phyloP scores from a whole-genome alignment of 83 land plant species.

The Diphasiastrum complanatum region DNA sequence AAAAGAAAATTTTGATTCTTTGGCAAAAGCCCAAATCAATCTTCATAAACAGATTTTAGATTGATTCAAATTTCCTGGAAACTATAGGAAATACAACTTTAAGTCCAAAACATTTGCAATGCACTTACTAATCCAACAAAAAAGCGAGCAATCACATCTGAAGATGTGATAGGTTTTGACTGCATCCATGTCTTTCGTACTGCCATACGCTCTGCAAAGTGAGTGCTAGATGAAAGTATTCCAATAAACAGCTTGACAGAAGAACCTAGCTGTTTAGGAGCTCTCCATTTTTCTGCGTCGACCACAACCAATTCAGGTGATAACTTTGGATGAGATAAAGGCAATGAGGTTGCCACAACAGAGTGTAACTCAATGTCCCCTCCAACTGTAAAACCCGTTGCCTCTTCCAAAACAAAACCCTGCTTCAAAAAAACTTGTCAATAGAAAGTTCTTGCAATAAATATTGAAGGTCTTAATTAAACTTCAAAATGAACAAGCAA shows the following conservation, averaged over 20 bases:
- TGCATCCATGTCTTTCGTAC: constrained; percentile 88
- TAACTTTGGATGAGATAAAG: constrained; percentile 68
- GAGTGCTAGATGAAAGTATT: constrained; percentile 65
- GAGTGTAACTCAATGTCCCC: constrained; percentile 78
- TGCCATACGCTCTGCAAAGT: constrained; percentile 87
- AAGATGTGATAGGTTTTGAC: constrained; percentile 43
- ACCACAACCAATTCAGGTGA: constrained; percentile 64
- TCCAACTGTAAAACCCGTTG: constrained; percentile 70
- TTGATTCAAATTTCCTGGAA: no score
- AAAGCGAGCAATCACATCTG: constrained; percentile 74
- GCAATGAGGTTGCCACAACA: constrained; percentile 71
- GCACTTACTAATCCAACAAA: constrained; percentile 89
- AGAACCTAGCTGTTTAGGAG: constrained; percentile 46
- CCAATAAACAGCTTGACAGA: constrained; percentile 74
- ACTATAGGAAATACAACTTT: no score
- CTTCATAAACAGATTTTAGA: no score
- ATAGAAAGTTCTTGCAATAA: not conserved
- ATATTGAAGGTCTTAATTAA: no score
- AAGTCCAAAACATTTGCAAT: no score
- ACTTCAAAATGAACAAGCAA: no score
- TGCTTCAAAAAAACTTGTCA: constrained; percentile 18
- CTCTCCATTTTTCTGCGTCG: constrained; percentile 49
- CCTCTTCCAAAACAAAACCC: constrained; percentile 91
- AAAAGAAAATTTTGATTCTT: no score
- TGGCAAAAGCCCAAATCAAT: no score